These are phyloP conservation scores for Lactarius pseudohatsudake DNA, from an alignment of 768 basidiomycete genomes.

Conservation along the genomic window DNA sequence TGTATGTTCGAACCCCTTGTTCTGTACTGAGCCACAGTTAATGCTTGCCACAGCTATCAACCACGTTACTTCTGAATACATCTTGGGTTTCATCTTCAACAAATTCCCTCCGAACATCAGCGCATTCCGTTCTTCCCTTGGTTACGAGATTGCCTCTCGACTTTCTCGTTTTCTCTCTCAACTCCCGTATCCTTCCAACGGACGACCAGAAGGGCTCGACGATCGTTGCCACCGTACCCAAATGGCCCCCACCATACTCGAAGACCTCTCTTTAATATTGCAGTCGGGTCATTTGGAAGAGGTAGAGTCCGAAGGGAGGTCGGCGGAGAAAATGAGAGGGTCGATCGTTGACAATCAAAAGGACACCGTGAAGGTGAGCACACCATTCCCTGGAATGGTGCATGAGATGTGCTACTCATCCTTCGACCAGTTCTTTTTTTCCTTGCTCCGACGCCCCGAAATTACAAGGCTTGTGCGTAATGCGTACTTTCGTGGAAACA, in stretches of 20 bases:
- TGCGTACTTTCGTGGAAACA: conserved; percentile 14
- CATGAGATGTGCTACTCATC: not conserved
- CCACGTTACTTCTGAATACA: no score
- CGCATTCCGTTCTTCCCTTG: not conserved
- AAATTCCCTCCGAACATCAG: not conserved
- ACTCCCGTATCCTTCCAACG: conserved; percentile 8
- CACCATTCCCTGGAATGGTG: not conserved
- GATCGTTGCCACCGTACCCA: not conserved
- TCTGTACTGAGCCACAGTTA: not conserved
- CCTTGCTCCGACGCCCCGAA: not conserved
- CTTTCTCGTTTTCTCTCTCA: conserved; percentile 7
- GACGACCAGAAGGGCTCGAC: not conserved
- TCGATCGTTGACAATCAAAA: conserved; percentile 6
- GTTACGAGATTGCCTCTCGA: conserved; percentile 10
- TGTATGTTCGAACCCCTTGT: not conserved
- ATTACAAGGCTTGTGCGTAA: not conserved
- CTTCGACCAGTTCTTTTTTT: not conserved
- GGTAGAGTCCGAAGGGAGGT: not conserved
- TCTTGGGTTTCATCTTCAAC: not conserved
- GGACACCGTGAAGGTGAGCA: conserved; percentile 5
- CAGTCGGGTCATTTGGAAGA: conserved; percentile 1
- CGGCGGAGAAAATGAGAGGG: not conserved
- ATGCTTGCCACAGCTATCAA: conserved; percentile 10
- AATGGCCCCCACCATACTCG: conserved; percentile 4
- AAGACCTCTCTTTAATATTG: conserved; percentile 7